Evolutionary conservation across 352 stramenopile species (phyloP).

Genomic region (Phytophthora megakarya): DNA sequence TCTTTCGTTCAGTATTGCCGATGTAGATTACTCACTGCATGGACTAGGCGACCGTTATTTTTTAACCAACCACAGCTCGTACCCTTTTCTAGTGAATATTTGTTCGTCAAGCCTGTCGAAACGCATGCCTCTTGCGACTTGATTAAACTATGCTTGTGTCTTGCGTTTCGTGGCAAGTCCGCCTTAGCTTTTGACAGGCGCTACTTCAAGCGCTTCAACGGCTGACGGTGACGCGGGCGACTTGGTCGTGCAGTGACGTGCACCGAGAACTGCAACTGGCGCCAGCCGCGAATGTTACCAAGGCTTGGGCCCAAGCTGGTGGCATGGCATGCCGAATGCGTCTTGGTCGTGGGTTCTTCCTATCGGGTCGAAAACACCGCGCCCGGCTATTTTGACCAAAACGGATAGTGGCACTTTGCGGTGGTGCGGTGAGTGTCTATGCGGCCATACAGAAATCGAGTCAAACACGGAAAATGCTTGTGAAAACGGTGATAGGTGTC

Average conservation of each 20-base stretch:
- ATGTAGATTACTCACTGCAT: slow-evolving; percentile 22
- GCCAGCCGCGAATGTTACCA: no score
- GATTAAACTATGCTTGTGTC: slow-evolving; percentile 3
- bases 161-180: slow-evolving; percentile 25
- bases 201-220: slow-evolving; percentile 34
- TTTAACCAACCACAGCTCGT: not conserved
- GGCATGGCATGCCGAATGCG: no score
- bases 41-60: not conserved
- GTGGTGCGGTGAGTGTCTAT: slow-evolving; percentile 32
- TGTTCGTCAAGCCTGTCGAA: not conserved
- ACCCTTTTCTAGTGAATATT: not conserved
- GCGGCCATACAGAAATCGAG: slow-evolving; percentile 26
- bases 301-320: no score
- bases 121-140: not conserved
- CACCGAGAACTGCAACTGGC: slow-evolving; percentile 29
- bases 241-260: slow-evolving; percentile 21
- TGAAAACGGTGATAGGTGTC: slow-evolving; percentile 21
- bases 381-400: slow-evolving; percentile 17
- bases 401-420: slow-evolving; percentile 28
- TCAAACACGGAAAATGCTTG: slow-evolving; percentile 18
- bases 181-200: slow-evolving; percentile 10
- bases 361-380: slow-evolving; percentile 6
- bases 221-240: slow-evolving; percentile 28
- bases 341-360: slow-evolving; percentile 14
- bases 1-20: slow-evolving; percentile 22